Percentiles rank a stretch among this genome's conserved stretches.
Conservation (phyloP, 2,329 filamentous ascomycete species). For the Cordyceps militaris region DNA sequence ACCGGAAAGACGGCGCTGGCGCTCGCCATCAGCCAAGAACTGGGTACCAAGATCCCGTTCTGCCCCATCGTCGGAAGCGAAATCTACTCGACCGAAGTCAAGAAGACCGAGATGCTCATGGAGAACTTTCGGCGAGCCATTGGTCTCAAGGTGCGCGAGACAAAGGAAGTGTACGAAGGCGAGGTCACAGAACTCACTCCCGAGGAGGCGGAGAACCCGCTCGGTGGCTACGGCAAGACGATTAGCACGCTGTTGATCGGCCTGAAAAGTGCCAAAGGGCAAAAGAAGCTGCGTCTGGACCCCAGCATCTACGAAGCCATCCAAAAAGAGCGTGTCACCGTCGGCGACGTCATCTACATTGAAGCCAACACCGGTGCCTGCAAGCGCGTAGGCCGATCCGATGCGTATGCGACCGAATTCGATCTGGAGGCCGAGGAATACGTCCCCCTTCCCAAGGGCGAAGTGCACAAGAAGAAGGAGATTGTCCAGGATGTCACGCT, state of each 20-base stretch:
- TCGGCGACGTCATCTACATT: constrained; percentile 98
- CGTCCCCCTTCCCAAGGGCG: constrained; percentile 95
- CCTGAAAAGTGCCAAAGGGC: constrained; percentile 89
- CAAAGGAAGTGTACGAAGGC: constrained; percentile 98
- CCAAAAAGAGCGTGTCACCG: constrained; percentile 92
- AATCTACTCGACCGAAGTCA: constrained; percentile 95
- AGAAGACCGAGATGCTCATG: constrained; percentile 99
- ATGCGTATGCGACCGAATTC: constrained; percentile 97
- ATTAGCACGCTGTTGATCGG: constrained; percentile 94
- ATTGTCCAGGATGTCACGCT: constrained; percentile 98
- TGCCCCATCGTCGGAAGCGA: constrained; percentile 98
- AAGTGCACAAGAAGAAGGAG: constrained; percentile 99
- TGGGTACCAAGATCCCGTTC: constrained; percentile 97
- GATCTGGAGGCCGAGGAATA: constrained; percentile 98
- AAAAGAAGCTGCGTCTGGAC: constrained; percentile 94
- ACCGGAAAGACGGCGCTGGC: constrained; percentile 97
- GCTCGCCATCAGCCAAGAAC: constrained; percentile 89
- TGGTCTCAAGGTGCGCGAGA: constrained; percentile 93
- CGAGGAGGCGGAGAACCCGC: constrained; percentile 94
- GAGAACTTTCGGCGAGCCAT: constrained; percentile 98
- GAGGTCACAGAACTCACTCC: constrained; percentile 97
- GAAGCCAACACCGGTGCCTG: constrained; percentile 98
- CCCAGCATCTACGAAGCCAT: constrained; percentile 99
- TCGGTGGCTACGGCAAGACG: constrained; percentile 94
- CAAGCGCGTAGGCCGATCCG: constrained; percentile 91